These are phyloP conservation scores for Candida saitoana DNA, from an alignment of 805 yeast genomes.

Conservation along the genomic window DNA sequence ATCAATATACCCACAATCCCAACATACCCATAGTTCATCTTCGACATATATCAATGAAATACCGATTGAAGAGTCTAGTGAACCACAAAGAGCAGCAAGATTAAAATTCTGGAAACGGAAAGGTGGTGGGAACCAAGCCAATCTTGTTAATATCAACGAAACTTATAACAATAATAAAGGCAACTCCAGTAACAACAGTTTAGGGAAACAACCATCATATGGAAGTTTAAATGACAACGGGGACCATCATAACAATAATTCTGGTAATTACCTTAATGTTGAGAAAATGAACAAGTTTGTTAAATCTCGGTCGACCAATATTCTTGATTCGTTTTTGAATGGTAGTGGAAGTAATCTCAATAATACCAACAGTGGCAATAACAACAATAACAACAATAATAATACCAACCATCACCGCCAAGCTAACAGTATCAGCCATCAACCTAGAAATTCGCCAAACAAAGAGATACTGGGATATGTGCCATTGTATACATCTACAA, in stretches of 20 bases:
- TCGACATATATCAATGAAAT: slow-evolving; percentile 9
- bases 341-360: slow-evolving; percentile 8
- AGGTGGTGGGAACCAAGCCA: slow-evolving; percentile 1
- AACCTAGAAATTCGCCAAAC: background rate
- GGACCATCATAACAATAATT: slow-evolving; percentile 4
- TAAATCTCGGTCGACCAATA: slow-evolving; percentile 47
- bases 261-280: slow-evolving; percentile 2
- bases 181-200: background rate
- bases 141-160: background rate
- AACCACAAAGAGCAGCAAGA: slow-evolving; percentile 40
- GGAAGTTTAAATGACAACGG: slow-evolving; percentile 3
- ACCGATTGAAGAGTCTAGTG: slow-evolving; percentile 18
- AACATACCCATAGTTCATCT: slow-evolving; percentile 3
- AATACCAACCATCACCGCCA: background rate
- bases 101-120: slow-evolving; percentile 41
- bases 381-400: slow-evolving; percentile 3
- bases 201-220: background rate
- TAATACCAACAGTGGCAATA: slow-evolving; percentile 1
- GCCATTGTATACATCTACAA: slow-evolving; percentile 46
- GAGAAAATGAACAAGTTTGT: slow-evolving; percentile 21
- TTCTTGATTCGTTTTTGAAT: slow-evolving; percentile 33
- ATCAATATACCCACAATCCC: slow-evolving; percentile 6
- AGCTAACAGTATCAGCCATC: too few relatives aligned
- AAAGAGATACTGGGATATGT: slow-evolving; percentile 11
- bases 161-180: too few relatives aligned